phyloP scores from a whole-genome alignment of 345 rosid genomes.

The Populus simonii region DNA sequence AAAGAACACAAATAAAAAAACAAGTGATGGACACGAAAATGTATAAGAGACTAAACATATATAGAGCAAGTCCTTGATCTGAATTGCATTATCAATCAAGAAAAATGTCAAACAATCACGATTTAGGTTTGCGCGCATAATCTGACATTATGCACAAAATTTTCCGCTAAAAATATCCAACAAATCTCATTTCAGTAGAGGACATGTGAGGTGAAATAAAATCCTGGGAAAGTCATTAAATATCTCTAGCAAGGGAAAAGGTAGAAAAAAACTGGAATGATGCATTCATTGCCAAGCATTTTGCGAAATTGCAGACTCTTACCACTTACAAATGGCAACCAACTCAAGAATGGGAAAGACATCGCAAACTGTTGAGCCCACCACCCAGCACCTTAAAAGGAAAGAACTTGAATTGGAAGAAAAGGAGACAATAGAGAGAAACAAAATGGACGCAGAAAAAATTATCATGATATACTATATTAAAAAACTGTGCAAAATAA shows the following conservation, averaged over 20 bases:
- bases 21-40: not conserved
- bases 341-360: constrained; percentile 64
- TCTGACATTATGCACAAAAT: not conserved
- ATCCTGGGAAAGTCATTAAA: too few relatives aligned
- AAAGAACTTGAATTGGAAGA: constrained; percentile 2
- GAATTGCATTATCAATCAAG: not conserved
- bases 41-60: not conserved
- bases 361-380: constrained; percentile 70
- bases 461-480: not conserved
- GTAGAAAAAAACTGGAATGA: not conserved
- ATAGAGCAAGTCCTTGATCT: not conserved
- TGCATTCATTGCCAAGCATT: not conserved
- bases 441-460: not conserved
- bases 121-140: not conserved
- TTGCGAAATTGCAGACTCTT: constrained; percentile 19
- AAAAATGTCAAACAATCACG: not conserved
- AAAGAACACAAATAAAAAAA: not conserved
- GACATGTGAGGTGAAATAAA: not conserved
- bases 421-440: not conserved
- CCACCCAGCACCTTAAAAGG: constrained; percentile 82
- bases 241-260: not conserved
- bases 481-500: not conserved
- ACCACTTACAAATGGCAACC: constrained; percentile 82
- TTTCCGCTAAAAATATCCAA: not conserved
- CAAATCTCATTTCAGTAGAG: not conserved